Conservation (phyloP, 352 stramenopile genomes). For the Pythium scleroteichum region DNA sequence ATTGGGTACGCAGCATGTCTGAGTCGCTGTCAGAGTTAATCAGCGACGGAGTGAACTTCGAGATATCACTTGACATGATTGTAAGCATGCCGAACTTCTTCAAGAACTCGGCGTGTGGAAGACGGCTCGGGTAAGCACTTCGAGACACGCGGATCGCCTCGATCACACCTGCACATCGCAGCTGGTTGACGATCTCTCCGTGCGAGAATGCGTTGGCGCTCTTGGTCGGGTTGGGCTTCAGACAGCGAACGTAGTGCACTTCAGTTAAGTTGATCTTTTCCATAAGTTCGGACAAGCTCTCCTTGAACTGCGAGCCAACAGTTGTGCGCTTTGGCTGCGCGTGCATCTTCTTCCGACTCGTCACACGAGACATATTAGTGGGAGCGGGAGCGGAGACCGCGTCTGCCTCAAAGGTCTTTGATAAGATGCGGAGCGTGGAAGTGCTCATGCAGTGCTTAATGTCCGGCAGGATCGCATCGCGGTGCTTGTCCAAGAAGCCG, state of each 20-base stretch:
- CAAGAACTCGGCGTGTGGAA: slow-evolving; percentile 74
- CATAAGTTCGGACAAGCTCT: slow-evolving; percentile 81
- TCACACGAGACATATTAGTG: background rate
- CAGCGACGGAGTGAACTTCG: slow-evolving; percentile 28
- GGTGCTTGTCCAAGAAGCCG: slow-evolving; percentile 86
- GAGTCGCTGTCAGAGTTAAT: slow-evolving; percentile 46
- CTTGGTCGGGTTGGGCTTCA: slow-evolving; percentile 84
- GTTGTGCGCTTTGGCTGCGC: slow-evolving; percentile 68
- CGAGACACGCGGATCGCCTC: slow-evolving; percentile 86
- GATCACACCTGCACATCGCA: slow-evolving; percentile 84
- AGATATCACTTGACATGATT: slow-evolving; percentile 22
- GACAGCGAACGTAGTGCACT: slow-evolving; percentile 85
- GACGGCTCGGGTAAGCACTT: slow-evolving; percentile 81
- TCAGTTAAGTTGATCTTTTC: slow-evolving; percentile 86
- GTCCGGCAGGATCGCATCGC: slow-evolving; percentile 79
- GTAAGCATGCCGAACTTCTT: slow-evolving; percentile 76
- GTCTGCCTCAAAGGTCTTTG: slow-evolving; percentile 67
- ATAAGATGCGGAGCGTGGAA: slow-evolving; percentile 60
- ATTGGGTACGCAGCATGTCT: slow-evolving; percentile 54
- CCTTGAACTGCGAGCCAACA: slow-evolving; percentile 85
- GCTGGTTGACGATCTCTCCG: slow-evolving; percentile 75
- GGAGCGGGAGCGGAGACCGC: background rate
- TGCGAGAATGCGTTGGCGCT: slow-evolving; percentile 73
- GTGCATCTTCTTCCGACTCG: slow-evolving; percentile 47
- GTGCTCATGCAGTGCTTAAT: slow-evolving; percentile 87